These are phyloP conservation scores for Naganishia onofrii DNA, from an alignment of 768 basidiomycete genomes.

Conservation along the genomic window DNA sequence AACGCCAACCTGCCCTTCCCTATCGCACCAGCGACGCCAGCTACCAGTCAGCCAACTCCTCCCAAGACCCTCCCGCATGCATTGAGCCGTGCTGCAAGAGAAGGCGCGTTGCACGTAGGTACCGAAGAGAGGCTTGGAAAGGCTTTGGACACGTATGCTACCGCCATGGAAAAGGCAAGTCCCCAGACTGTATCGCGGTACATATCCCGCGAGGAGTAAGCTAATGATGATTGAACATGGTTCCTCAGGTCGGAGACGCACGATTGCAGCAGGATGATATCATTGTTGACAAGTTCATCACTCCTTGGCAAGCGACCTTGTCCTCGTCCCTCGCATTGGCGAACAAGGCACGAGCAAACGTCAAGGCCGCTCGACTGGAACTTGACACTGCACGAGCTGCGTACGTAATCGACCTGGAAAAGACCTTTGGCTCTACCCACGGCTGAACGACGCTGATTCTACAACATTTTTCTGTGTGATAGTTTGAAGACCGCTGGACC, in stretches of 20 bases:
- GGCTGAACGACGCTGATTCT: constrained; percentile 12
- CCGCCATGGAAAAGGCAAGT: constrained; percentile 71
- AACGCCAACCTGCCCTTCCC: constrained; percentile 82
- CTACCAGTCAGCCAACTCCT: constrained; percentile 55
- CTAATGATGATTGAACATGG: not conserved
- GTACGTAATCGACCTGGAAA: constrained; percentile 36
- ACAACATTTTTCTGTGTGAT: constrained; percentile 1
- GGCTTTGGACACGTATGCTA: constrained; percentile 73
- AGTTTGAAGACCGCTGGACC: constrained; percentile 77
- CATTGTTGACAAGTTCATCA: constrained; percentile 57
- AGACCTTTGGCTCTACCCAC: not conserved
- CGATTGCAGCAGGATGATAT: constrained; percentile 74
- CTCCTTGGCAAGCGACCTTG: constrained; percentile 67
- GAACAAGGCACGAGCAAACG: constrained; percentile 68
- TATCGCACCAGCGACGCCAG: constrained; percentile 58
- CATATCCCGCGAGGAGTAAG: no score
- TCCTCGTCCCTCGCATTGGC: constrained; percentile 80
- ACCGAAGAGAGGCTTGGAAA: constrained; percentile 68
- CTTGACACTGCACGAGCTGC: constrained; percentile 68
- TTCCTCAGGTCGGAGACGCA: constrained; percentile 62
- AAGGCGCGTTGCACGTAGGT: constrained; percentile 56
- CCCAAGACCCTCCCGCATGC: constrained; percentile 98
- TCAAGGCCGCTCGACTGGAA: constrained; percentile 65
- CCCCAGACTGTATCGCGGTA: no score
- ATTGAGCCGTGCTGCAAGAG: constrained; percentile 72